These are phyloP conservation scores for Colletotrichum musicola DNA, from an alignment of 2,329 filamentous ascomycete genomes.

Conservation along the genomic window DNA sequence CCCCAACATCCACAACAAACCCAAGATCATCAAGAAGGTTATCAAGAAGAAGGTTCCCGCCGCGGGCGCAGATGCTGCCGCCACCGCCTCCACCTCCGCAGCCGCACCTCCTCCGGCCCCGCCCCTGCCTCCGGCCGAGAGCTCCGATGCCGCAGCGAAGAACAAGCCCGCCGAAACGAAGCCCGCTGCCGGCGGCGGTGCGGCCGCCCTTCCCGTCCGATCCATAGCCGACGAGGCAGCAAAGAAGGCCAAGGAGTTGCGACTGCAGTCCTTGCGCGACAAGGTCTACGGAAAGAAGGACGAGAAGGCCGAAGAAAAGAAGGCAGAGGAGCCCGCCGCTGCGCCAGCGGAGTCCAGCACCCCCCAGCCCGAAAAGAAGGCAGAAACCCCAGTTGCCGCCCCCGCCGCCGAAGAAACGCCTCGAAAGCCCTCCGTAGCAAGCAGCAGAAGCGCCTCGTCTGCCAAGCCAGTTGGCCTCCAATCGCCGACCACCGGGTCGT, in stretches of 20 bases:
- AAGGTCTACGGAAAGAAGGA: constrained; percentile 65
- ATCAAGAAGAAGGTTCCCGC: constrained; percentile 29
- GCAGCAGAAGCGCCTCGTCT: constrained; percentile 8
- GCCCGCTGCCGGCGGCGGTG: constrained; percentile 40
- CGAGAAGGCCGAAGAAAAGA: constrained; percentile 41
- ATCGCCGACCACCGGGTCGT: constrained; percentile 60
- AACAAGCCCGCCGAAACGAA: constrained; percentile 45
- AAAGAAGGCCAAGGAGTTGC: constrained; percentile 71
- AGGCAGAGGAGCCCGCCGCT: constrained; percentile 24
- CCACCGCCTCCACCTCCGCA: constrained; percentile 28
- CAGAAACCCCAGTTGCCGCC: background rate
- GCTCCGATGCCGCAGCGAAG: constrained; percentile 22
- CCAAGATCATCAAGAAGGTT: constrained; percentile 46
- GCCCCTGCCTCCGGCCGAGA: constrained; percentile 44
- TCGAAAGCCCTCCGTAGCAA: constrained; percentile 30
- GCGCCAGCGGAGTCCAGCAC: constrained; percentile 8
- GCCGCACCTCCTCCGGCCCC: constrained; percentile 46
- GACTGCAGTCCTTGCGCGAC: constrained; percentile 65
- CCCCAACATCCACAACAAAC: constrained; percentile 66
- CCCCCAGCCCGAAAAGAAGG: constrained; percentile 31
- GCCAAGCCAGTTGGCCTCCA: constrained; percentile 52
- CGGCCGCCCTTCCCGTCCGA: constrained; percentile 59
- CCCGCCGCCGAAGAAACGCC: constrained; percentile 23
- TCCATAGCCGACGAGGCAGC: constrained; percentile 75
- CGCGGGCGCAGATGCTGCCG: constrained; percentile 12